Percentiles rank a stretch among this genome's conserved stretches.
Evolutionary conservation across 768 basidiomycete species (phyloP).

Genomic region (Russula sp.): DNA sequence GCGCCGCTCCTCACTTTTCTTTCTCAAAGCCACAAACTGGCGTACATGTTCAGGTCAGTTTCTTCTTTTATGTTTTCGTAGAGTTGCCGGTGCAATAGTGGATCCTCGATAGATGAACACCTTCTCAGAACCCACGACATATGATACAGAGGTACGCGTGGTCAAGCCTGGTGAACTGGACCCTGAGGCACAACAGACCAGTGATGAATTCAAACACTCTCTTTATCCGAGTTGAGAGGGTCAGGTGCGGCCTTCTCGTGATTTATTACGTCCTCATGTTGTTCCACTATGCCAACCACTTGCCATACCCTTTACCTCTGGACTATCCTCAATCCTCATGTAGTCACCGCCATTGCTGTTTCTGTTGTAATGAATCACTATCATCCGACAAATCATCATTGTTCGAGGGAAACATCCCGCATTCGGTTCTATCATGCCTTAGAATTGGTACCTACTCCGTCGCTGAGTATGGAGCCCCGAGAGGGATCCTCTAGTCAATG

Average conservation of each 20-base stretch:
- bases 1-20: constrained; percentile 8
- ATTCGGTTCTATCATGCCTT: no score
- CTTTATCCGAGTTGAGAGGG: constrained; percentile 3
- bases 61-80: neutral
- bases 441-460: no score
- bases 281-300: constrained; percentile 1
- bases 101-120: constrained; percentile 5
- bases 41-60: constrained; percentile 32
- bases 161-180: constrained; percentile 42
- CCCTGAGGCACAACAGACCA: constrained; percentile 51
- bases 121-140: constrained; percentile 36
- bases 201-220: constrained; percentile 57
- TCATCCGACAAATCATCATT: neutral
- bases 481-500: no score
- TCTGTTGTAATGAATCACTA: neutral
- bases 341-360: neutral
- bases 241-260: neutral
- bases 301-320: neutral
- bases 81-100: neutral
- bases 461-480: no score
- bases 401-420: no score
- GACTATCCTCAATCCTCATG: neutral
- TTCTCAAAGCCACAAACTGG: constrained; percentile 22
- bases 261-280: constrained; percentile 6
- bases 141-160: constrained; percentile 50